Evolutionary conservation across 73 alveolate genomes (phyloP).

Genomic region (Stentor roeselii): DNA sequence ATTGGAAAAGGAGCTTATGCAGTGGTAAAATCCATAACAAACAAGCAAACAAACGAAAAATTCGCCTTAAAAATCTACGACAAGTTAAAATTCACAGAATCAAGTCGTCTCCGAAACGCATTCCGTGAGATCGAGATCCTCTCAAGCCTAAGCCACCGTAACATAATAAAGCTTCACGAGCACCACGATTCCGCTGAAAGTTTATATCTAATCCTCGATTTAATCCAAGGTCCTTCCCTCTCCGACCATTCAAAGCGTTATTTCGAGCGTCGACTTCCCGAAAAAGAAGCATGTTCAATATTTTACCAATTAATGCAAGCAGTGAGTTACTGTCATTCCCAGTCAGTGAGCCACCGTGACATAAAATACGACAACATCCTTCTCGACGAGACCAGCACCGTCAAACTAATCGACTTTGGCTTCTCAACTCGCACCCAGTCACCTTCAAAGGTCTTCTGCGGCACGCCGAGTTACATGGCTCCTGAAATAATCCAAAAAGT

Average conservation of each 20-base stretch:
- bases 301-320: slow-evolving; percentile 10
- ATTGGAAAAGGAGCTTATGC: slow-evolving; percentile 87
- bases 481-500: slow-evolving; percentile 51
- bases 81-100: neutral
- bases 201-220: neutral
- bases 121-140: neutral
- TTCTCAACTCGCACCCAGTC: neutral
- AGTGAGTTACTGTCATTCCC: neutral
- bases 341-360: neutral
- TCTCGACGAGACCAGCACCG: neutral
- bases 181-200: neutral
- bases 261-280: neutral
- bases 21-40: slow-evolving; percentile 53
- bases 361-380: neutral
- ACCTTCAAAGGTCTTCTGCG: slow-evolving; percentile 93
- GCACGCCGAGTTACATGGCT: slow-evolving; percentile 87
- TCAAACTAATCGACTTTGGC: slow-evolving; percentile 17
- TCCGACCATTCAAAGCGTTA: neutral
- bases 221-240: neutral
- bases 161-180: neutral
- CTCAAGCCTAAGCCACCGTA: neutral
- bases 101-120: neutral
- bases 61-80: slow-evolving; percentile 64
- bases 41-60: slow-evolving; percentile 44
- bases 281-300: neutral